These are phyloP conservation scores for Yamadazyma blattariae DNA, from an alignment of 1,139 yeast species.

Conservation along the genomic window DNA sequence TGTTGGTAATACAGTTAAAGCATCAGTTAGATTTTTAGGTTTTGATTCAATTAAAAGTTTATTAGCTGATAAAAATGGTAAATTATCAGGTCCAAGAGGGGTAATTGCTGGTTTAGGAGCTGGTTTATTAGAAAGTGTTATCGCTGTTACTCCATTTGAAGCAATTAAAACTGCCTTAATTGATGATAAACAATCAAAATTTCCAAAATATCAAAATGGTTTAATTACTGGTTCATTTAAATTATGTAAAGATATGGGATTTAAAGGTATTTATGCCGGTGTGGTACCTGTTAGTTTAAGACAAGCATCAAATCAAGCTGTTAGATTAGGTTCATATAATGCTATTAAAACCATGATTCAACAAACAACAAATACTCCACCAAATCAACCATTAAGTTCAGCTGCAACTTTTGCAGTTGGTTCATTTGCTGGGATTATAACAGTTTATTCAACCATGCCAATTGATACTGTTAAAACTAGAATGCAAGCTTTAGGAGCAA, in stretches of 20 bases:
- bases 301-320: slow-evolving; percentile 95
- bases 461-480: slow-evolving; percentile 96
- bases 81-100: slow-evolving; percentile 85
- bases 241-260: slow-evolving; percentile 73
- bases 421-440: slow-evolving; percentile 87
- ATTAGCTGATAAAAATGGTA: slow-evolving; percentile 80
- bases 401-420: slow-evolving; percentile 86
- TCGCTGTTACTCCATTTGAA: slow-evolving; percentile 96
- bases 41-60: slow-evolving; percentile 81
- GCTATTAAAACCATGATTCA: slow-evolving; percentile 82
- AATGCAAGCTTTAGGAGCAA: slow-evolving; percentile 92
- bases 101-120: slow-evolving; percentile 96
- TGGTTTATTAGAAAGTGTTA: slow-evolving; percentile 84
- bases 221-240: slow-evolving; percentile 58
- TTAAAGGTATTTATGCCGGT: slow-evolving; percentile 84
- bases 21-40: slow-evolving; percentile 89
- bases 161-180: slow-evolving; percentile 94
- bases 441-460: slow-evolving; percentile 97
- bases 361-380: slow-evolving; percentile 60
- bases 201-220: slow-evolving; percentile 76
- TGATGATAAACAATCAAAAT: slow-evolving; percentile 78
- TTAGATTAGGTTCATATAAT: slow-evolving; percentile 88
- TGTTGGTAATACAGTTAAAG: slow-evolving; percentile 93
- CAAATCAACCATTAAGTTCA: slow-evolving; percentile 74
- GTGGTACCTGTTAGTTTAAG: slow-evolving; percentile 89